These are phyloP conservation scores for Pyrenophora graminea DNA, from an alignment of 2,329 filamentous ascomycete species.

Conservation along the genomic window DNA sequence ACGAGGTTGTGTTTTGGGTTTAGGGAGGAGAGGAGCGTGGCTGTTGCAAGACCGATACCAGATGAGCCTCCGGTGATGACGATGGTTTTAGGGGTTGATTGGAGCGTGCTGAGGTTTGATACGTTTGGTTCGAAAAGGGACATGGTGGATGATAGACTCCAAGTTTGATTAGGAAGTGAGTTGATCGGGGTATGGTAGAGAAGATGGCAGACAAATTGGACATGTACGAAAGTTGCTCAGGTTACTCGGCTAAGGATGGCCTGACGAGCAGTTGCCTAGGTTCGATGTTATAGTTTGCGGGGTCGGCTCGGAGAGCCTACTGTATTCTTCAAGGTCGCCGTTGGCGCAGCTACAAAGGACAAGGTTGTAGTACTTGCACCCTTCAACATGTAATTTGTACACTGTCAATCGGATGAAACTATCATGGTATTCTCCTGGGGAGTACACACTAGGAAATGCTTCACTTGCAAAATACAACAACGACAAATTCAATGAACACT, in stretches of 20 bases:
- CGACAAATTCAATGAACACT: too few relatives aligned
- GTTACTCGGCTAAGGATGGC: background rate
- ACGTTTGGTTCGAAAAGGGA: conserved; percentile 31
- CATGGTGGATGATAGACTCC: conserved; percentile 17
- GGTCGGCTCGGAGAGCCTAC: conserved; percentile 5
- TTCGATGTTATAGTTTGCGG: conserved; percentile 14
- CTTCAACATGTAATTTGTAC: too few relatives aligned
- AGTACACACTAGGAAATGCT: too few relatives aligned
- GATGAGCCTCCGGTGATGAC: conserved; percentile 49
- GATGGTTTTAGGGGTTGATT: conserved; percentile 37
- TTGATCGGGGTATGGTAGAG: background rate
- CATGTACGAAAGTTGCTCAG: background rate
- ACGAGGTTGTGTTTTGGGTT: conserved; percentile 48
- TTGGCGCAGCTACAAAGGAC: conserved; percentile 3
- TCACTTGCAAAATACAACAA: too few relatives aligned
- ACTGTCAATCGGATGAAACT: too few relatives aligned
- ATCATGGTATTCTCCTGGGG: too few relatives aligned
- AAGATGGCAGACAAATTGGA: background rate
- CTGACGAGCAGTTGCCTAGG: conserved; percentile 18
- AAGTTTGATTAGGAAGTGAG: too few relatives aligned
- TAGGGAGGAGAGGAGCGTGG: conserved; percentile 45
- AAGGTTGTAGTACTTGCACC: background rate
- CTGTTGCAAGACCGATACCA: conserved; percentile 50
- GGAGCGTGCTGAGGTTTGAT: conserved; percentile 24
- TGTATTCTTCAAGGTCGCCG: background rate